Percentiles rank a stretch among this genome's conserved stretches.
Conservation (phyloP, 257 asterid genomes). For the Solanum medicagineum region DNA sequence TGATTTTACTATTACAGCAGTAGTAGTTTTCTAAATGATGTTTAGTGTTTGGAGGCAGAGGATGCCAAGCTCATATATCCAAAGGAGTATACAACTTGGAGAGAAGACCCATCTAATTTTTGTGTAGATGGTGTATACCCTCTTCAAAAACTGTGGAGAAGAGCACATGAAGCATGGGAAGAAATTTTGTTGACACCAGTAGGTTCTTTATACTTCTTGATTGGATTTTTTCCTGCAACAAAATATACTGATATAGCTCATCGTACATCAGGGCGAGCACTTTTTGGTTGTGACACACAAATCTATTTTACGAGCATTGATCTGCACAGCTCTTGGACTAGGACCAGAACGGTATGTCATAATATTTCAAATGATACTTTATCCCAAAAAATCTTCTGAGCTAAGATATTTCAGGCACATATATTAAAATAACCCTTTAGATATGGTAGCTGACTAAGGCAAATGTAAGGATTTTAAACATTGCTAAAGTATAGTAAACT, state of each 20-base stretch:
- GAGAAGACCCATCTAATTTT: conserved; percentile 71
- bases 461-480: not conserved
- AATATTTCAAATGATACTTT: not conserved
- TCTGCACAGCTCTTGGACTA: conserved; percentile 79
- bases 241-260: not conserved
- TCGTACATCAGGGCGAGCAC: conserved; percentile 46
- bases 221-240: not conserved
- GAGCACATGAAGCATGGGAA: conserved; percentile 61
- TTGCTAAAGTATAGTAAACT: not conserved
- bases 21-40: conserved; percentile 27
- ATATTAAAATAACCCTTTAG: not conserved
- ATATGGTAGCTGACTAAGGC: not conserved
- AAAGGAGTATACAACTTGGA: conserved; percentile 55
- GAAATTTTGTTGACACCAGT: conserved; percentile 62
- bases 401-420: not conserved
- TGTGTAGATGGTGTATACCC: conserved; percentile 50
- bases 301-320: conserved; percentile 71
- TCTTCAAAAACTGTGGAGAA: conserved; percentile 38
- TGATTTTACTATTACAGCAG: not conserved
- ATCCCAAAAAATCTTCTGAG: not conserved
- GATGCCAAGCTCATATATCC: conserved; percentile 62
- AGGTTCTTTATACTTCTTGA: not conserved
- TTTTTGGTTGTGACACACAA: conserved; percentile 73
- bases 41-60: conserved; percentile 78
- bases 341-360: conserved; percentile 50